These are phyloP conservation scores for Globisporangium cystogenes DNA, from an alignment of 352 stramenopile genomes.

Conservation along the genomic window DNA sequence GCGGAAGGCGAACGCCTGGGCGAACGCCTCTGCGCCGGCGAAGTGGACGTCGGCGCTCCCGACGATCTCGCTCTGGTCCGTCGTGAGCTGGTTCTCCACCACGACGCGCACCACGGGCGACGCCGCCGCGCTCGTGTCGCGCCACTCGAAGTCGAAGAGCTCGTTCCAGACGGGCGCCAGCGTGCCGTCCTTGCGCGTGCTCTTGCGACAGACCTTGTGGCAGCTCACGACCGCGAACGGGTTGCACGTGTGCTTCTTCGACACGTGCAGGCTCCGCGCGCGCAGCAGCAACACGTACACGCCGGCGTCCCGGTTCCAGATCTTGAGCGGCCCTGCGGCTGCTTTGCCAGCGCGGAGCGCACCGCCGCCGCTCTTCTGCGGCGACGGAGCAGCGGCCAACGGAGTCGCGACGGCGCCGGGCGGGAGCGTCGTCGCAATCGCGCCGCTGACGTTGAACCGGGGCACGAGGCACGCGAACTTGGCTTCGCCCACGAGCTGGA, in stretches of 20 bases:
- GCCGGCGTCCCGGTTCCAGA: constrained; percentile 48
- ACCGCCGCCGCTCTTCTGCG: constrained; percentile 2
- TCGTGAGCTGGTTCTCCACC: constrained; percentile 61
- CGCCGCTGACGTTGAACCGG: constrained; percentile 54
- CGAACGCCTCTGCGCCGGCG: not conserved
- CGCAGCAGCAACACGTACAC: constrained; percentile 48
- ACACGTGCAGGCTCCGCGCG: constrained; percentile 38
- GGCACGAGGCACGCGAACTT: constrained; percentile 50
- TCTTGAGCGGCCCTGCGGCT: constrained; percentile 18
- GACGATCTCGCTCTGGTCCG: constrained; percentile 61
- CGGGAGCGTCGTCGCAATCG: constrained; percentile 28
- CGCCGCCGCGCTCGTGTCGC: constrained; percentile 14
- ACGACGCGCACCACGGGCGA: constrained; percentile 27
- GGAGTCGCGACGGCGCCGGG: constrained; percentile 3
- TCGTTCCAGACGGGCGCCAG: constrained; percentile 72
- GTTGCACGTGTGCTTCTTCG: constrained; percentile 71
- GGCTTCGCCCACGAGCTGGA: constrained; percentile 29
- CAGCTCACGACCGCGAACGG: constrained; percentile 60
- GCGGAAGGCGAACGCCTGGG: constrained; percentile 30
- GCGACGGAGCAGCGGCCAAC: not conserved
- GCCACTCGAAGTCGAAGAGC: constrained; percentile 72
- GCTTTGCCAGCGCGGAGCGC: not conserved
- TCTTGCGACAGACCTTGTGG: constrained; percentile 48
- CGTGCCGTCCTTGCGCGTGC: constrained; percentile 60
- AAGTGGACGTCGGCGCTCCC: constrained; percentile 48